Percentiles rank a stretch among this genome's conserved stretches.
phyloP scores from a whole-genome alignment of 441 rosid genomes.

The Euphorbia celastroides region DNA sequence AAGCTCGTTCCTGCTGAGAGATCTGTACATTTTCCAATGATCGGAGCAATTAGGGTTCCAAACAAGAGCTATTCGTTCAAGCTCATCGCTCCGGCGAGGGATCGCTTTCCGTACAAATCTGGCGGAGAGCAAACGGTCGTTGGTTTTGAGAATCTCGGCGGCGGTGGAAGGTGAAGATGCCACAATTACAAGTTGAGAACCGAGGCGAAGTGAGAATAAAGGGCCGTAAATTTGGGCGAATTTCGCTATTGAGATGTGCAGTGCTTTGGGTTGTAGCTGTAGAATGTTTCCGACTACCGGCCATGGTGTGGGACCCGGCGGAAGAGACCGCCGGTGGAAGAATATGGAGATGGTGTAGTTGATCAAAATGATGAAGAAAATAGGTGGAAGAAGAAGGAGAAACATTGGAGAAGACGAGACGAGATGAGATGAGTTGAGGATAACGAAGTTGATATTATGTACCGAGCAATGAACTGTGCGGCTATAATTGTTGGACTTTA shows the following conservation, averaged over 20 bases:
- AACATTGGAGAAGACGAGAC: too few species aligned
- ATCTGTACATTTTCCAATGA: constrained; percentile 23
- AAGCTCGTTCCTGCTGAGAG: constrained; percentile 25
- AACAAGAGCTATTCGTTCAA: constrained; percentile 9
- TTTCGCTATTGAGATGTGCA: constrained; percentile 21
- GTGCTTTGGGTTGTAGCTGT: constrained; percentile 15
- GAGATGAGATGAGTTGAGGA: too few species aligned
- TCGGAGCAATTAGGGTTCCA: constrained; percentile 21
- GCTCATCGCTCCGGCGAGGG: not conserved
- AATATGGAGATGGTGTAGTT: not conserved
- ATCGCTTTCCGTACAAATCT: constrained; percentile 9
- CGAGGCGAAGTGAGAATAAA: constrained; percentile 23
- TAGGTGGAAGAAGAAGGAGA: not conserved
- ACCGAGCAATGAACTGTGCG: too few species aligned
- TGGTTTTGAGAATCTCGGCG: constrained; percentile 27
- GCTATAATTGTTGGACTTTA: too few species aligned
- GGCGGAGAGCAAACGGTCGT: constrained; percentile 23
- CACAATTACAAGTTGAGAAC: constrained; percentile 25
- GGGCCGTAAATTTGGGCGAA: constrained; percentile 27
- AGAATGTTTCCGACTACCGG: constrained; percentile 28
- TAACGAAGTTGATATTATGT: too few species aligned
- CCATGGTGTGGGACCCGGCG: constrained; percentile 26
- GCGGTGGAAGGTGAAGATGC: constrained; percentile 32
- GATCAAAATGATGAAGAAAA: not conserved
- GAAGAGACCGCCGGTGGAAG: not conserved